phyloP scores from a whole-genome alignment of 352 stramenopile genomes.

The Phytophthora uliginosa region DNA sequence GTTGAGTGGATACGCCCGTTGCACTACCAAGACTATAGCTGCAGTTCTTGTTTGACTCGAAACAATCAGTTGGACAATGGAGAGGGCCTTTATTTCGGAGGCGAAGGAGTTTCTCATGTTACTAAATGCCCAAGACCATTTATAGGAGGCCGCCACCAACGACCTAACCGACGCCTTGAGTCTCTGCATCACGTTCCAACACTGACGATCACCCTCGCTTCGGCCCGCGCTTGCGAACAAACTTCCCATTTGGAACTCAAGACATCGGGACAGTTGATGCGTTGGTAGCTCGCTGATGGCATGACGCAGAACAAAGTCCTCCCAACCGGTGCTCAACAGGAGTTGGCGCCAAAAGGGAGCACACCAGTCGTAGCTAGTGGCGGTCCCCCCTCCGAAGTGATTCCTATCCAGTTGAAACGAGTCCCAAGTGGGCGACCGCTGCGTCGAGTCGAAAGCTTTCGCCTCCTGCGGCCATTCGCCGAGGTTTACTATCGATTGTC shows the following conservation, averaged over 20 bases:
- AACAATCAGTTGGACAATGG: too few species aligned
- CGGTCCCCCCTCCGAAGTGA: background rate
- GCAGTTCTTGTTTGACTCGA: too few species aligned
- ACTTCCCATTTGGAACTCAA: background rate
- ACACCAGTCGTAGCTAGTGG: too few species aligned
- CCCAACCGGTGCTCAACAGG: background rate
- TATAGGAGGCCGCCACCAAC: background rate
- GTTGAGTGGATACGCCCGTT: too few species aligned
- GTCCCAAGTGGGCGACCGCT: background rate
- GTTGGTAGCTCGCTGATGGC: background rate
- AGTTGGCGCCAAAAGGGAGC: background rate
- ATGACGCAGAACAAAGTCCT: constrained; percentile 6
- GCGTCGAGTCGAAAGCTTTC: constrained; percentile 1
- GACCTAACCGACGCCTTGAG: background rate
- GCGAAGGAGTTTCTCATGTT: background rate
- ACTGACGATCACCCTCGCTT: background rate
- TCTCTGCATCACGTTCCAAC: background rate
- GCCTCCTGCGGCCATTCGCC: background rate
- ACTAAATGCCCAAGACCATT: background rate
- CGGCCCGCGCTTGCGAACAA: background rate
- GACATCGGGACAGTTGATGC: background rate
- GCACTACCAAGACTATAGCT: too few species aligned
- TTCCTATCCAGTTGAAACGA: background rate
- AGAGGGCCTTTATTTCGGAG: too few species aligned
- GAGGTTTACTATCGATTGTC: constrained; percentile 9